phyloP scores from a whole-genome alignment of 768 basidiomycete species.

The Pleurotus eryngii region DNA sequence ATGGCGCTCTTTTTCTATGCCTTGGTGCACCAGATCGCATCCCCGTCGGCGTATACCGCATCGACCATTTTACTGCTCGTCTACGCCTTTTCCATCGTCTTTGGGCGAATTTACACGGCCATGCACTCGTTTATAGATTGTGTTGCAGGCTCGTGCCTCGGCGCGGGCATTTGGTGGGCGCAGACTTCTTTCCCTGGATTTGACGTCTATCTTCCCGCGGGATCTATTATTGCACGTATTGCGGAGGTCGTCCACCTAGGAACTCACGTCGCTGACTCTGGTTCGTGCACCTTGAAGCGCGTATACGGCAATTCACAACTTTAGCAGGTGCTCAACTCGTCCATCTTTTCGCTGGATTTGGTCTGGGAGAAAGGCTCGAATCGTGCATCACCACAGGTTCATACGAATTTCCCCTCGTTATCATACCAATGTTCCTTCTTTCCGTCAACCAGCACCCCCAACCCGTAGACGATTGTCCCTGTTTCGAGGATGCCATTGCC shows the following conservation, averaged over 20 bases:
- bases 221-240: constrained; percentile 2
- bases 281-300: constrained; percentile 15
- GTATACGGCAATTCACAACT: constrained; percentile 20
- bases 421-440: constrained; percentile 62
- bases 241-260: neutral
- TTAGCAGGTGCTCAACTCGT: constrained; percentile 20
- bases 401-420: constrained; percentile 56
- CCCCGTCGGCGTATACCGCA: constrained; percentile 35
- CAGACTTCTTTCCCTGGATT: constrained; percentile 25
- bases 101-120: constrained; percentile 78
- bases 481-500: constrained; percentile 97
- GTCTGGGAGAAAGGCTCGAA: constrained; percentile 31
- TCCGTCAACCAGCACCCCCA: constrained; percentile 89
- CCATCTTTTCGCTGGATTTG: constrained; percentile 36
- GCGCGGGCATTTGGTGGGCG: constrained; percentile 65
- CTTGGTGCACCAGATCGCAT: constrained; percentile 52
- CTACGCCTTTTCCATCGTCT: constrained; percentile 72
- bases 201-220: constrained; percentile 2
- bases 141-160: constrained; percentile 57
- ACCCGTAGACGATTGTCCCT: constrained; percentile 95
- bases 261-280: neutral
- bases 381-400: constrained; percentile 33
- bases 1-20: constrained; percentile 80
- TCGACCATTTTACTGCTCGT: constrained; percentile 42
- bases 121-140: constrained; percentile 90